phyloP scores from a whole-genome alignment of 371 early-diverging fungal genomes.

The Blastocladiella emersonii region DNA sequence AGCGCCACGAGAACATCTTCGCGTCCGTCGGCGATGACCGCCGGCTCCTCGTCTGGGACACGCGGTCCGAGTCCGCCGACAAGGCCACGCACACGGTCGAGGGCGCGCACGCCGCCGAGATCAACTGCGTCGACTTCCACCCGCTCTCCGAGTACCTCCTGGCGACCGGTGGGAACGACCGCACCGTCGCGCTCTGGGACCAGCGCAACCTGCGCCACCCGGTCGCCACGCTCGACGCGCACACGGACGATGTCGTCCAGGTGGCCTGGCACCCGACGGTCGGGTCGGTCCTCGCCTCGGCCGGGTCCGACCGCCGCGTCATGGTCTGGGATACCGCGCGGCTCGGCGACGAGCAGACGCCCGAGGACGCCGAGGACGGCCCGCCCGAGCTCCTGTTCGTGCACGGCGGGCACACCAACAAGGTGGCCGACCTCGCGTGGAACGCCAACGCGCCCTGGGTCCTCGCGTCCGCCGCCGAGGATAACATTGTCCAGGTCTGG shows the following conservation, averaged over 20 bases:
- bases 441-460: conserved; percentile 92
- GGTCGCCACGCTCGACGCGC: conserved; percentile 75
- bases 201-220: conserved; percentile 67
- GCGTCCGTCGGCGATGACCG: conserved; percentile 94
- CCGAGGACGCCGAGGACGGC: conserved; percentile 95
- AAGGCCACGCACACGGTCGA: background rate
- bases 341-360: conserved; percentile 86
- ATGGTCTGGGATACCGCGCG: conserved; percentile 91
- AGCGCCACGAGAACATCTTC: conserved; percentile 61
- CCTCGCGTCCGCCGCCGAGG: conserved; percentile 86
- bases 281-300: conserved; percentile 81
- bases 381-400: conserved; percentile 97
- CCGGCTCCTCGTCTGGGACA: conserved; percentile 62
- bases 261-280: conserved; percentile 91
- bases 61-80: background rate
- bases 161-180: conserved; percentile 84
- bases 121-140: conserved; percentile 88
- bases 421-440: conserved; percentile 93
- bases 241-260: conserved; percentile 84
- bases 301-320: conserved; percentile 81
- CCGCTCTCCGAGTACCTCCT: conserved; percentile 73
- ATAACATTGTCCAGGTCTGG: conserved; percentile 97
- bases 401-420: conserved; percentile 97
- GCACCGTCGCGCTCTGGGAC: conserved; percentile 93
- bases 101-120: conserved; percentile 77